A percentile compares a stretch with the other conserved stretches of the same genome.
These are phyloP conservation scores for Paramecium primaurelia DNA, from an alignment of 73 alveolate genomes.

Conservation along the genomic window DNA sequence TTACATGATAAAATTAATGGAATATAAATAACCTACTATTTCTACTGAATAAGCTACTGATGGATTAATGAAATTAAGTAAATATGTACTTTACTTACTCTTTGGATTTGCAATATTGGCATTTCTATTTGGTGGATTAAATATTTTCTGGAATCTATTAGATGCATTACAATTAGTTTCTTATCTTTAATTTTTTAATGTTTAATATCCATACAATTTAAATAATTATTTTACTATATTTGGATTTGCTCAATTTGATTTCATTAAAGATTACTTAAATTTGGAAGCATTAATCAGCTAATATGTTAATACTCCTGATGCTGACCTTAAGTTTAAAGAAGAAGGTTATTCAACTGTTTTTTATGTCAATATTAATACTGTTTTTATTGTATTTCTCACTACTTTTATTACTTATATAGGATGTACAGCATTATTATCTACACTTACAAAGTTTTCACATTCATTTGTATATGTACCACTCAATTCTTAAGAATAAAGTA, in stretches of 20 bases:
- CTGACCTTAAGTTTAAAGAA: not conserved
- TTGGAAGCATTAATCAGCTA: not conserved
- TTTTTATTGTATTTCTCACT: not conserved
- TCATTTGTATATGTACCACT: not conserved
- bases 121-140: slow-evolving; percentile 34
- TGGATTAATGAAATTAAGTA: not conserved
- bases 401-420: not conserved
- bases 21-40: not conserved
- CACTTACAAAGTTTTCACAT: not conserved
- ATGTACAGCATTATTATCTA: not conserved
- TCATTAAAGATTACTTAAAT: not conserved
- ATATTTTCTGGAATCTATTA: slow-evolving; percentile 30
- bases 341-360: slow-evolving; percentile 37
- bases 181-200: not conserved
- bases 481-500: not conserved
- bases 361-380: not conserved
- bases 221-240: not conserved
- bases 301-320: slow-evolving; percentile 29
- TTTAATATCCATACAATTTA: not conserved
- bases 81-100: not conserved
- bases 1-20: not conserved
- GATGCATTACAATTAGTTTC: not conserved
- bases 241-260: slow-evolving; percentile 43
- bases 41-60: not conserved
- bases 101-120: slow-evolving; percentile 30